Evolutionary conservation across 2,329 filamentous ascomycete genomes (phyloP).

Genomic region (Fusarium temperatum): DNA sequence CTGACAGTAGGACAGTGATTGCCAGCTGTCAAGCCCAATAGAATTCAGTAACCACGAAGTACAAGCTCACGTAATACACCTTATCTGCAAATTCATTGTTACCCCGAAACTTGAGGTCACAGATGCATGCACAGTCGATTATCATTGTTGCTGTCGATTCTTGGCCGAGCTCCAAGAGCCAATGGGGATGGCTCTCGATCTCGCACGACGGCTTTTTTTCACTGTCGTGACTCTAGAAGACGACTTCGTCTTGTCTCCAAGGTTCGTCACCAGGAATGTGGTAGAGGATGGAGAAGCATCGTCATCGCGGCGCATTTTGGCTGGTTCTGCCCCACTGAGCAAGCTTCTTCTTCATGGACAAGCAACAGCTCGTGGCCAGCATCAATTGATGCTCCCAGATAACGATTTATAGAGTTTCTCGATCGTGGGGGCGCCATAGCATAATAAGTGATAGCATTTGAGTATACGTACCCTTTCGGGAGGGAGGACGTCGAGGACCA

Average conservation of each 20-base stretch:
- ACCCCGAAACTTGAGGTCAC: slow-evolving; percentile 14
- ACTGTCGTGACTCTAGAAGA: background rate
- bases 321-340: slow-evolving; percentile 22
- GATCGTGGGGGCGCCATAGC: background rate
- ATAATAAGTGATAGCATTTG: slow-evolving; percentile 4
- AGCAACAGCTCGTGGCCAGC: slow-evolving; percentile 5
- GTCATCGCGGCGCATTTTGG: slow-evolving; percentile 29
- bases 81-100: slow-evolving; percentile 4
- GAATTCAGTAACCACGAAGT: background rate
- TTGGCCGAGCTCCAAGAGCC: background rate
- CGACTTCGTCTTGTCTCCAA: slow-evolving; percentile 22
- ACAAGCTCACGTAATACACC: background rate
- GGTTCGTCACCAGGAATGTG: background rate
- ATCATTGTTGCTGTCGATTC: background rate
- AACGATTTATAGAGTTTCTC: background rate
- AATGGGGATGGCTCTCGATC: background rate
- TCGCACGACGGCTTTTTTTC: background rate
- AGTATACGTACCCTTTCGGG: slow-evolving; percentile 71
- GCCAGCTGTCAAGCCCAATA: slow-evolving; percentile 8
- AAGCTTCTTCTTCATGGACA: slow-evolving; percentile 8
- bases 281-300: slow-evolving; percentile 17
- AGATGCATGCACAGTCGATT: slow-evolving; percentile 16
- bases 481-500: slow-evolving; percentile 60
- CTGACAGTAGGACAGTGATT: slow-evolving; percentile 22
- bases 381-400: background rate